Percentiles rank a stretch among this genome's conserved stretches.
phyloP scores from a whole-genome alignment of 208 protist genomes.

The Acanthamoeba castellanii region DNA sequence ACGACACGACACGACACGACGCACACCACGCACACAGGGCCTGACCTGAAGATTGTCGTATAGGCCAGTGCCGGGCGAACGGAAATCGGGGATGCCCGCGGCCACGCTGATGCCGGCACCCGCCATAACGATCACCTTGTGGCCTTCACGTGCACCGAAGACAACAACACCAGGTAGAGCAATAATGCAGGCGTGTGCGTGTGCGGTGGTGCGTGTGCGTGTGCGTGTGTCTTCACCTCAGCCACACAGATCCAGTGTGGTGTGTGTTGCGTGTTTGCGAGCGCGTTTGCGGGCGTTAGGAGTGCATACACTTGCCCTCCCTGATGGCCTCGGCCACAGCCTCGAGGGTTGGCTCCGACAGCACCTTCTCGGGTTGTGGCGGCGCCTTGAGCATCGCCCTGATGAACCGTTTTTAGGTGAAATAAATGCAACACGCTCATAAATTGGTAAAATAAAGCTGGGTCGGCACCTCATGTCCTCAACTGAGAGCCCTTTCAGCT shows the following conservation, averaged over 20 bases:
- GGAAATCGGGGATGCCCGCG: slow-evolving; percentile 85
- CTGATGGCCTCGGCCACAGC: slow-evolving; percentile 57
- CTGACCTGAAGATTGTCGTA: slow-evolving; percentile 91
- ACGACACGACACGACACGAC: no score
- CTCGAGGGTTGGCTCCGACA: slow-evolving; percentile 65
- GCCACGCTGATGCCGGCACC: slow-evolving; percentile 92
- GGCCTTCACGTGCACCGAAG: not conserved
- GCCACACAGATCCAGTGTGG: no score
- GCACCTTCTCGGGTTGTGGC: not conserved
- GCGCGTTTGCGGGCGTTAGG: not conserved
- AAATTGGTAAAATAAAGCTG: no score
- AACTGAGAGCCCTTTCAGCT: not conserved
- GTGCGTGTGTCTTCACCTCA: no score
- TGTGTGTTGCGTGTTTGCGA: no score
- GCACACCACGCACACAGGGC: not conserved
- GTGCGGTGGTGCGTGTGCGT: not conserved
- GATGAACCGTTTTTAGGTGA: no score
- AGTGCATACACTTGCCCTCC: slow-evolving; percentile 38
- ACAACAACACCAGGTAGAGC: no score
- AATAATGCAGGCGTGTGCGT: not conserved
- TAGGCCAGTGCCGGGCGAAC: slow-evolving; percentile 94
- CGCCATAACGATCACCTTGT: slow-evolving; percentile 69
- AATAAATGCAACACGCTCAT: not conserved
- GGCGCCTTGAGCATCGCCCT: not conserved
- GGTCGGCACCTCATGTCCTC: not conserved